A percentile compares a stretch with the other conserved stretches of the same genome.
phyloP scores from a whole-genome alignment of 345 rosid genomes.

The Dimocarpus longan region DNA sequence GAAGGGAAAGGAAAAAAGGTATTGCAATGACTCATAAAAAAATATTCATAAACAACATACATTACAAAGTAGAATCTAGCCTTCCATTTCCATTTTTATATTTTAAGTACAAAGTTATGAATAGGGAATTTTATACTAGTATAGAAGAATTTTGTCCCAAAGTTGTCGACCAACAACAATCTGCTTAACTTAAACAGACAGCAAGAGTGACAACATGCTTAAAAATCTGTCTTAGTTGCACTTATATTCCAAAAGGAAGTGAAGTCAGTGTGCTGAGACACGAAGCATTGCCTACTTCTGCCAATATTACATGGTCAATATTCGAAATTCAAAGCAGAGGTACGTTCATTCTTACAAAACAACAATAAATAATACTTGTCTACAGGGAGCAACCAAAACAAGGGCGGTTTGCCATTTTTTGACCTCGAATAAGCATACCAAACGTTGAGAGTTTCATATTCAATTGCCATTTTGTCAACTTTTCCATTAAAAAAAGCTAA shows the following conservation, averaged over 20 bases:
- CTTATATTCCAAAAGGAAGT: background rate
- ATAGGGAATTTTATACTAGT: background rate
- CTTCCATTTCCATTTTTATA: background rate
- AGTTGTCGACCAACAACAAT: background rate
- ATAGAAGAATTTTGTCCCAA: background rate
- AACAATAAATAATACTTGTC: background rate
- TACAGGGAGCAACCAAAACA: background rate
- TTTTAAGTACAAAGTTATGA: background rate
- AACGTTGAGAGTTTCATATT: background rate
- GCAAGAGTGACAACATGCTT: too few relatives aligned
- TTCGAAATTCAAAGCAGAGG: constrained; percentile 1
- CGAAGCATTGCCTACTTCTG: background rate
- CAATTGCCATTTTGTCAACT: background rate
- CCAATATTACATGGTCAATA: background rate
- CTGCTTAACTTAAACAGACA: background rate
- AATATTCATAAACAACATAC: background rate
- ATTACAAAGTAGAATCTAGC: background rate
- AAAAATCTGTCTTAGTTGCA: background rate
- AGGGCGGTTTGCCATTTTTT: background rate
- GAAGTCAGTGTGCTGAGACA: too few relatives aligned
- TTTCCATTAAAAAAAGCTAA: background rate
- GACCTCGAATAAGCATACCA: background rate
- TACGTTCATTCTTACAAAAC: background rate
- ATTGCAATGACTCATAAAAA: background rate
- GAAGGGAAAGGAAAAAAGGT: background rate